These are phyloP conservation scores for Globisporangium perplexum DNA, from an alignment of 352 stramenopile species.

Conservation along the genomic window DNA sequence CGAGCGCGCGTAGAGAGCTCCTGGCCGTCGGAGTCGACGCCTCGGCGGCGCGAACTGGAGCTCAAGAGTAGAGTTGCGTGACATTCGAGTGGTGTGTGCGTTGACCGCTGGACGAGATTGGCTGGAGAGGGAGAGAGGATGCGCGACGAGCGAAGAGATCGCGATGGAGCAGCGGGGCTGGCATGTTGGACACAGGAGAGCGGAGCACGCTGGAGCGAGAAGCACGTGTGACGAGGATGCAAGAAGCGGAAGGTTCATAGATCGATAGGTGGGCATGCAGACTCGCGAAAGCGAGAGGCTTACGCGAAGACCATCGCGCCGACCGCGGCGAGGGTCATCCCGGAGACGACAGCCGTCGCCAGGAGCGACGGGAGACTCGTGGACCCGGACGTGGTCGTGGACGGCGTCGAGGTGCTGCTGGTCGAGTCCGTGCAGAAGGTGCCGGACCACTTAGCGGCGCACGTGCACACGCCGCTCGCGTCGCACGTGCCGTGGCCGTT, in stretches of 20 bases:
- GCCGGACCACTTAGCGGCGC: constrained; percentile 52
- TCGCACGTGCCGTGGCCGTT: constrained; percentile 48
- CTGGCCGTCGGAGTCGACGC: not conserved
- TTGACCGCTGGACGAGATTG: no score
- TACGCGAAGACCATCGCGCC: constrained; percentile 31
- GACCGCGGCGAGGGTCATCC: constrained; percentile 7
- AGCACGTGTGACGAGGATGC: no score
- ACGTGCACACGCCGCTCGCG: constrained; percentile 38
- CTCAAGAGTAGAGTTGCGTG: not conserved
- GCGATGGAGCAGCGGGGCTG: no score
- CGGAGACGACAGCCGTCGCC: constrained; percentile 12
- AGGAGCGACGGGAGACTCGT: constrained; percentile 4
- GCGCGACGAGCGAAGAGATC: no score
- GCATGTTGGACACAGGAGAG: no score
- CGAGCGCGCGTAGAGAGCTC: not conserved
- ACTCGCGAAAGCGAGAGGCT: not conserved
- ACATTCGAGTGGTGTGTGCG: not conserved
- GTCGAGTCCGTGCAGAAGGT: constrained; percentile 37
- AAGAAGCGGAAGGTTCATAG: not conserved
- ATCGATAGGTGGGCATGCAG: no score
- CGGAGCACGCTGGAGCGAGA: no score
- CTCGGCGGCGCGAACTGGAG: not conserved
- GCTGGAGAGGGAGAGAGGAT: no score
- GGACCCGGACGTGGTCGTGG: constrained; percentile 2
- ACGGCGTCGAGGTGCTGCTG: not conserved